Percentiles rank a stretch among this genome's conserved stretches.
Conservation (phyloP, 768 basidiomycete species). For the Antrodiella citrinella region DNA sequence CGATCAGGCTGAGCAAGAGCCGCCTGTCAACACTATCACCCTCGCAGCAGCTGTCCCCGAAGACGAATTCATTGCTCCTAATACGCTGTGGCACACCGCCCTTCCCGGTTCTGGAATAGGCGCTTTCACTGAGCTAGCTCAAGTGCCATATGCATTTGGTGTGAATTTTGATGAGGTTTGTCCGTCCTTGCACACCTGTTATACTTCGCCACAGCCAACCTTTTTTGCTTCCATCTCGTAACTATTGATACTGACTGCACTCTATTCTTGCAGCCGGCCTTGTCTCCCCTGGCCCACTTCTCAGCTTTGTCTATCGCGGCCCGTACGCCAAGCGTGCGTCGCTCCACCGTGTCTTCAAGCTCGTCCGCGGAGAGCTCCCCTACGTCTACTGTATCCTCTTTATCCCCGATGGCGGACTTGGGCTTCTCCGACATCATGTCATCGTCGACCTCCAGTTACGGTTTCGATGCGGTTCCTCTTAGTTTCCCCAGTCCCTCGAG, state of each 20-base stretch:
- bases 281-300: slow-evolving; percentile 35
- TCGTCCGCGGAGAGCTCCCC: slow-evolving; percentile 13
- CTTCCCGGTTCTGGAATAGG: slow-evolving; percentile 13
- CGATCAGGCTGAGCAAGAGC: slow-evolving; percentile 20
- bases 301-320: slow-evolving; percentile 51
- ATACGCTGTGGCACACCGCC: slow-evolving; percentile 6
- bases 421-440: slow-evolving; percentile 27
- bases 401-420: slow-evolving; percentile 20
- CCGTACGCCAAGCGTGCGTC: slow-evolving; percentile 33
- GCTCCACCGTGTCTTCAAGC: slow-evolving; percentile 12
- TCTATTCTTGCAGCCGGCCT: slow-evolving; percentile 19
- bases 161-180: neutral
- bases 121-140: slow-evolving; percentile 6
- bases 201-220: slow-evolving; percentile 13
- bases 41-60: slow-evolving; percentile 6
- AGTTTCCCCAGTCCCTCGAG: neutral
- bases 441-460: slow-evolving; percentile 16
- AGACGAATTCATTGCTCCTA: neutral
- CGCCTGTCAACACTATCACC: neutral
- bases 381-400: slow-evolving; percentile 9
- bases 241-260: slow-evolving; percentile 7
- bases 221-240: neutral
- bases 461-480: slow-evolving; percentile 9
- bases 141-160: neutral
- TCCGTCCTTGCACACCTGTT: neutral